Percentiles rank a stretch among this genome's conserved stretches.
phyloP scores from a whole-genome alignment of 371 early-diverging fungal species.

The Actinomortierella ambigua region DNA sequence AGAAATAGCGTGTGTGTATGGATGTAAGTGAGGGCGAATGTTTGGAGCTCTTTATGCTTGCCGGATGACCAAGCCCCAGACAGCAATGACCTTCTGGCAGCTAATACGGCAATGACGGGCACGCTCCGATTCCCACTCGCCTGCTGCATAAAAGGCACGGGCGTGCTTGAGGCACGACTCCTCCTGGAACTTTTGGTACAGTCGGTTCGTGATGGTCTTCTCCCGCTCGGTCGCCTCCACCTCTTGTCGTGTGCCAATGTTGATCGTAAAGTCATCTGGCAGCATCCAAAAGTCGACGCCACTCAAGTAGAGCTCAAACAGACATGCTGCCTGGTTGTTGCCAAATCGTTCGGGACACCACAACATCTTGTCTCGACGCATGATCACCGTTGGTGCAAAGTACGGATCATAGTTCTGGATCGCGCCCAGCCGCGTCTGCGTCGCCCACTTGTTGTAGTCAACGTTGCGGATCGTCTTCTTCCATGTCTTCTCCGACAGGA shows the following conservation, averaged over 20 bases:
- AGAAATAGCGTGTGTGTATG: too few species aligned
- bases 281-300: slow-evolving; percentile 63
- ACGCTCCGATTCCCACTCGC: slow-evolving; percentile 48
- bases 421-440: slow-evolving; percentile 23
- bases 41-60: slow-evolving; percentile 34
- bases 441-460: slow-evolving; percentile 39
- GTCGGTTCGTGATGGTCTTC: slow-evolving; percentile 46
- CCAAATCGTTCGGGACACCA: slow-evolving; percentile 68
- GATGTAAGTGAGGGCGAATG: background rate
- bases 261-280: slow-evolving; percentile 59
- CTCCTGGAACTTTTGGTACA: slow-evolving; percentile 49
- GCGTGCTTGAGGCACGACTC: slow-evolving; percentile 50
- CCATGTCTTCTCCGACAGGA: slow-evolving; percentile 46
- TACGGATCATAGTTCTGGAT: slow-evolving; percentile 48
- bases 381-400: slow-evolving; percentile 38
- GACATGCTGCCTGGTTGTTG: slow-evolving; percentile 64
- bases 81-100: slow-evolving; percentile 43
- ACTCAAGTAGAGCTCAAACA: slow-evolving; percentile 60
- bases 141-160: slow-evolving; percentile 40
- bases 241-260: slow-evolving; percentile 18
- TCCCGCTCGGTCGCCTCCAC: slow-evolving; percentile 38
- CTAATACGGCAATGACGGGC: slow-evolving; percentile 48
- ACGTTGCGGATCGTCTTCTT: slow-evolving; percentile 44
- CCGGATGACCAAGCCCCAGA: slow-evolving; percentile 43
- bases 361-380: slow-evolving; percentile 44